Evolutionary conservation across 495 filamentous ascomycete species (phyloP).

Genomic region (Lasiosphaeria hispida): DNA sequence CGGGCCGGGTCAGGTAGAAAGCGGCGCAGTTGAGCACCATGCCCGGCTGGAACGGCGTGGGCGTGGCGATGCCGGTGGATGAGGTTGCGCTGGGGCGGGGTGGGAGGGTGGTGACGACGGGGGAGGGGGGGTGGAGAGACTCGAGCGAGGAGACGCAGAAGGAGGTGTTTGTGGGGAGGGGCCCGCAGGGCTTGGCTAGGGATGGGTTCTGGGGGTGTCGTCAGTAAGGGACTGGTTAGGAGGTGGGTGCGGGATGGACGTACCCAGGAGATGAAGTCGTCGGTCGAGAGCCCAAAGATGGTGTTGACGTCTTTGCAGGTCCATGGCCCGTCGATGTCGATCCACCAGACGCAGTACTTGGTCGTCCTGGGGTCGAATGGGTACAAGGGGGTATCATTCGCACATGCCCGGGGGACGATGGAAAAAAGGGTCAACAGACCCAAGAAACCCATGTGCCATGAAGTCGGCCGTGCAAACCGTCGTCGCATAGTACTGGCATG

Average conservation of each 20-base stretch:
- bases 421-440: background rate
- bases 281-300: slow-evolving; percentile 1
- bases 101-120: background rate
- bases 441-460: background rate
- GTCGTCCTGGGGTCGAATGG: slow-evolving; percentile 9
- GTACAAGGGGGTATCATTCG: background rate
- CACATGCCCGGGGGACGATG: background rate
- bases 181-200: background rate
- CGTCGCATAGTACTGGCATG: too few relatives aligned
- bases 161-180: slow-evolving; percentile 4
- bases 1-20: slow-evolving; percentile 39
- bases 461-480: background rate
- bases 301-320: slow-evolving; percentile 4
- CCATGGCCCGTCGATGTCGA: slow-evolving; percentile 6
- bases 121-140: background rate
- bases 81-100: slow-evolving; percentile 6
- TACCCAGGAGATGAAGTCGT: slow-evolving; percentile 14
- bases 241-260: background rate
- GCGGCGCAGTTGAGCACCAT: slow-evolving; percentile 38
- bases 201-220: slow-evolving; percentile 11
- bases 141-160: slow-evolving; percentile 13
- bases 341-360: slow-evolving; percentile 14
- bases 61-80: slow-evolving; percentile 25
- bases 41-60: slow-evolving; percentile 36
- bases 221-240: background rate